Conservation (phyloP, 441 rosid genomes). For the Arabidopsis lyrata region DNA sequence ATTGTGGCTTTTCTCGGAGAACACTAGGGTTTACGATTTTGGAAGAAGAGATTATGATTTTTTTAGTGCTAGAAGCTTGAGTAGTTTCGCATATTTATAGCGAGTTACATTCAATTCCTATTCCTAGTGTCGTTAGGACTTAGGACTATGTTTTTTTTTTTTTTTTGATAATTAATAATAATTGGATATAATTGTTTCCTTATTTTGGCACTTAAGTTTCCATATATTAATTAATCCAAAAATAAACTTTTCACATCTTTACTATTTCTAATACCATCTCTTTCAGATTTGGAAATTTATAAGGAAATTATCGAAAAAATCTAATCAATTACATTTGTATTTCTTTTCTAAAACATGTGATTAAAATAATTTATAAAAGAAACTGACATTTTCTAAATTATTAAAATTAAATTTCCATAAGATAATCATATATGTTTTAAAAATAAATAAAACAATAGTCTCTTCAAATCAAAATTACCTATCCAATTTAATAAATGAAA, state of each 20-base stretch:
- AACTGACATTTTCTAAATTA: not conserved
- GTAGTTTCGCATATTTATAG: constrained; percentile 4
- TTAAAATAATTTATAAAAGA: not conserved
- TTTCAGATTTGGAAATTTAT: not conserved
- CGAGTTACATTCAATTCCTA: not conserved
- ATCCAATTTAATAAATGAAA: not conserved
- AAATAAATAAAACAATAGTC: not conserved
- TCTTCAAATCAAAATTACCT: not conserved
- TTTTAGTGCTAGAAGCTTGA: not conserved
- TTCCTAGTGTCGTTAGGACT: not conserved
- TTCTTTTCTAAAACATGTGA: not conserved
- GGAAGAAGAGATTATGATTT: constrained; percentile 10
- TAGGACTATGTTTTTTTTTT: not conserved
- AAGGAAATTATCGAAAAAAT: not conserved
- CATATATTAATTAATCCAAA: not conserved
- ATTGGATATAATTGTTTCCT: not conserved
- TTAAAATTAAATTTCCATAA: not conserved
- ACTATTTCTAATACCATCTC: not conserved
- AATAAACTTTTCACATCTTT: not conserved
- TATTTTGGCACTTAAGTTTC: not conserved
- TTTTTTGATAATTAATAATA: no score
- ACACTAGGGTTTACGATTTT: constrained; percentile 9
- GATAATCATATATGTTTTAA: not conserved
- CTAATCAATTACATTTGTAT: not conserved
- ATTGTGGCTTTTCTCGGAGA: not conserved